Evolutionary conservation across 306 rosid species (phyloP), one percentile per base, ranked within the genome.

Genomic region (Begonia masoniana): DNA sequence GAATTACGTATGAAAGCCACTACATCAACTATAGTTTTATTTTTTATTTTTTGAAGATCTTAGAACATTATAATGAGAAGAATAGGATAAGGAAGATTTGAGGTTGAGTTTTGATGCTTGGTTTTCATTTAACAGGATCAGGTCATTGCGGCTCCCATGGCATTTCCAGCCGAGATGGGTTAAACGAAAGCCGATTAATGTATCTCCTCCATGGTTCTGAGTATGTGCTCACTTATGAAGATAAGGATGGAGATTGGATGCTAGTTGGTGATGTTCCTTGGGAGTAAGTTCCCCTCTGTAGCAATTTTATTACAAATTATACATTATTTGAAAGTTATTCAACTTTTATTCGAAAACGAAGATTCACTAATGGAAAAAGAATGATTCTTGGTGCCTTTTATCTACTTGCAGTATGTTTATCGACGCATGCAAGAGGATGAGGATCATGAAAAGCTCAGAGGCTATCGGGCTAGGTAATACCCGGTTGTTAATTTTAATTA

Each of bases 231-330:
- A 91, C 97, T 46, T 91, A 81, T 71, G 97, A 91, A 77, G 97
- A 91, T 65, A 85, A 83, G 61, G 97, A 91, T 68, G 85, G 81
- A 12, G 97, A 91, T 58, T 91, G 97, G 97, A 85, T 91, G 97
- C 76, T 91, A 6, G 39, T 31, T 31, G 39, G 39, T 31, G 39
- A 31, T 31, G 39, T 31, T 31, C 39, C 39, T 6, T 89, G 97
- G 97, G 75, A 74, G 97, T 89, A 81, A 89, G 97, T 15, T 57
- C 43, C 3, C 43, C 54, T 39, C 47, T 61, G 51, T 54, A 52
- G 47, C 59, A 51, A 42, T 56, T 42, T 10, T 26, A 12, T 31
- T 1, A 31, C 39, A 31, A 31, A 31, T 31, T 31, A 31, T 31
- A 31, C 9, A 5, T 6, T 31, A 31, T 31, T 17, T 17, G 19